Conservation (phyloP, 768 basidiomycete genomes). For the Psilocybe sp. region DNA sequence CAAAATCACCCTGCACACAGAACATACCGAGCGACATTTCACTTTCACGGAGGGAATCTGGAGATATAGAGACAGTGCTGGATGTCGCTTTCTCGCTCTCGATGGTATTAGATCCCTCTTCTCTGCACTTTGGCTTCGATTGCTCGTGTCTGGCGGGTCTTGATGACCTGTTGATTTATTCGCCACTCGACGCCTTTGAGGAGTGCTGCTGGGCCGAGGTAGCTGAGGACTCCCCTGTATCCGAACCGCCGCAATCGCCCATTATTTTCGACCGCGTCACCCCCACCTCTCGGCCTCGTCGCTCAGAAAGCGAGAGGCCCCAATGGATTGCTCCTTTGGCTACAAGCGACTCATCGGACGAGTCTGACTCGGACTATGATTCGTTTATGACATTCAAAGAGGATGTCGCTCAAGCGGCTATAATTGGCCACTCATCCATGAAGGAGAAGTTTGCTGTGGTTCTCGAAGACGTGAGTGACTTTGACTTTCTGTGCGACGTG, state of each 20-base stretch:
- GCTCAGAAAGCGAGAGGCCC: constrained; percentile 3
- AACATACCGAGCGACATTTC: constrained; percentile 25
- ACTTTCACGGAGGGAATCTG: constrained; percentile 12
- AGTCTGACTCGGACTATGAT: constrained; percentile 25
- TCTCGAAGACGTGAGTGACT: constrained; percentile 15
- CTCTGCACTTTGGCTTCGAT: constrained; percentile 35
- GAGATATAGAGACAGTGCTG: constrained; percentile 16
- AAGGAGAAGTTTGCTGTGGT: constrained; percentile 12
- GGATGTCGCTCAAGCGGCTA: constrained; percentile 7
- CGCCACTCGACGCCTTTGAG: constrained; percentile 33
- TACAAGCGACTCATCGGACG: constrained; percentile 18
- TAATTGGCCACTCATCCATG: constrained; percentile 11
- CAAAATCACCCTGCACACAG: constrained; percentile 15
- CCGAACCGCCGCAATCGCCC: too few relatives aligned
- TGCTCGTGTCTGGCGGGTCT: constrained; percentile 35
- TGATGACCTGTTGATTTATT: constrained; percentile 32
- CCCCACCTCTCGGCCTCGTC: constrained; percentile 5
- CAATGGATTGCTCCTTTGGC: constrained; percentile 10
- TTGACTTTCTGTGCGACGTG: background rate
- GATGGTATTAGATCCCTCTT: constrained; percentile 34
- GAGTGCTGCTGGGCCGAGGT: constrained; percentile 34
- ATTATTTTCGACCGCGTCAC: background rate
- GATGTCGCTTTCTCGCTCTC: constrained; percentile 11
- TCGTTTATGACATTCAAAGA: constrained; percentile 24
- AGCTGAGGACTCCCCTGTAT: constrained; percentile 4